A percentile compares a stretch with the other conserved stretches of the same genome.
Evolutionary conservation across 805 yeast species (phyloP).

Genomic region (Komagataella pseudopastoris): DNA sequence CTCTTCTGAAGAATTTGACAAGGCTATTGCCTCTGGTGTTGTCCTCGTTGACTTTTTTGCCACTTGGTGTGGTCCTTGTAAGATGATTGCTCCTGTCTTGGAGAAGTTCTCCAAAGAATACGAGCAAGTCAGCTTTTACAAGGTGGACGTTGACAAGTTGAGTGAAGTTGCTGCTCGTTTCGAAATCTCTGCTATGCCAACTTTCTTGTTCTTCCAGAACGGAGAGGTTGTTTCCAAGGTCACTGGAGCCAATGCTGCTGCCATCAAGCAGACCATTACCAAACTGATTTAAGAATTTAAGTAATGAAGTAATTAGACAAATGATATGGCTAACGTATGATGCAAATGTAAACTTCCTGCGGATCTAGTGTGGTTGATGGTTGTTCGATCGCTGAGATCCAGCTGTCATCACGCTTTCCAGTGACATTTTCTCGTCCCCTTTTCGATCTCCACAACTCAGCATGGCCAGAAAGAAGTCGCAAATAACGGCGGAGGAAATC

Average conservation of each 20-base stretch:
- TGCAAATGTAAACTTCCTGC: background rate
- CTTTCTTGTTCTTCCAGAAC: constrained; percentile 60
- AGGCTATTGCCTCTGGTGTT: constrained; percentile 54
- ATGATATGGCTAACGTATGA: background rate
- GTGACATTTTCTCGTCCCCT: background rate
- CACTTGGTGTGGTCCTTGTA: constrained; percentile 99
- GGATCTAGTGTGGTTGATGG: background rate
- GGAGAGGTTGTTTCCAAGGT: constrained; percentile 73
- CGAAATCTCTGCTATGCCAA: constrained; percentile 47
- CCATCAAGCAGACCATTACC: constrained; percentile 49
- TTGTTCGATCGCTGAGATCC: background rate
- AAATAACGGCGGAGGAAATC: background rate
- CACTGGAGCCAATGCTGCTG: constrained; percentile 84
- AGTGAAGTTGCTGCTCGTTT: constrained; percentile 60
- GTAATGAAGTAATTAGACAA: background rate
- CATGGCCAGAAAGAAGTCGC: background rate
- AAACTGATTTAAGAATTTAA: constrained; percentile 12
- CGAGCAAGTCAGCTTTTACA: constrained; percentile 61
- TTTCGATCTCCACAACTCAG: background rate
- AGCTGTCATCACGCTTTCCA: background rate
- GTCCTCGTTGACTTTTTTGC: constrained; percentile 95
- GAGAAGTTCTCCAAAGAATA: constrained; percentile 67
- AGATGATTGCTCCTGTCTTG: constrained; percentile 88
- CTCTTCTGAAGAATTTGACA: constrained; percentile 44
- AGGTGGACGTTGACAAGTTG: constrained; percentile 85